phyloP scores from a whole-genome alignment of 139 green algal species.

The Bryopsis sp. region DNA sequence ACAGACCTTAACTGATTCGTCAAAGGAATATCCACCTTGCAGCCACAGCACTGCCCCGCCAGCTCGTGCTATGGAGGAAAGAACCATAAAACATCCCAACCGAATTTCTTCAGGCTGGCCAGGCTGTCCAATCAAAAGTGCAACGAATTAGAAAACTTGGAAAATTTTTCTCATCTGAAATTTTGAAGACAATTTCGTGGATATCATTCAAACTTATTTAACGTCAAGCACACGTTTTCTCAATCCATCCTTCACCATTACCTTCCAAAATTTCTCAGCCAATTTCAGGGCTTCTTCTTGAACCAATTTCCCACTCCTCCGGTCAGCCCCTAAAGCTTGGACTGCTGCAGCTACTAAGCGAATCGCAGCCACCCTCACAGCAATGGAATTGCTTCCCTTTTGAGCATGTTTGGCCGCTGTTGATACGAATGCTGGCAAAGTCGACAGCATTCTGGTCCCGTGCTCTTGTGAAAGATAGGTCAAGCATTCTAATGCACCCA shows the following conservation, averaged over 20 bases:
- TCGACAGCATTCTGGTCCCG: constrained; percentile 6
- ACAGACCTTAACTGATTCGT: constrained; percentile 38
- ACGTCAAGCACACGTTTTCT: neutral
- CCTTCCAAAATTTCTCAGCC: constrained; percentile 31
- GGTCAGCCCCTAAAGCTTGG: constrained; percentile 38
- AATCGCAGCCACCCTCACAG: constrained; percentile 37
- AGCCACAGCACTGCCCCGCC: constrained; percentile 53
- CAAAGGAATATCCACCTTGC: constrained; percentile 32
- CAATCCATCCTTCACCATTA: constrained; percentile 5
- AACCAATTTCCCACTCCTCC: constrained; percentile 34
- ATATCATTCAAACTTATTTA: too few species aligned
- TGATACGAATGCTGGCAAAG: constrained; percentile 1
- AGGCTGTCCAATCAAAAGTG: constrained; percentile 33
- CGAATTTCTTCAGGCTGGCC: constrained; percentile 15
- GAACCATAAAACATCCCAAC: constrained; percentile 19
- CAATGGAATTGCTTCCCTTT: neutral
- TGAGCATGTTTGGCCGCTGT: neutral
- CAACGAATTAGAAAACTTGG: too few species aligned
- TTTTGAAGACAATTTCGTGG: too few species aligned
- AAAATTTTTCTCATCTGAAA: too few species aligned
- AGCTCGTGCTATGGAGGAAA: constrained; percentile 35
- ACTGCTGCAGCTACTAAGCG: constrained; percentile 47
- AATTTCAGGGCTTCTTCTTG: constrained; percentile 53
- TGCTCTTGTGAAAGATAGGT: neutral
- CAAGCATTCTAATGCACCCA: neutral